Evolutionary conservation across 192 early-diverging fungal species (phyloP).

Genomic region (Coemansia sp.): DNA sequence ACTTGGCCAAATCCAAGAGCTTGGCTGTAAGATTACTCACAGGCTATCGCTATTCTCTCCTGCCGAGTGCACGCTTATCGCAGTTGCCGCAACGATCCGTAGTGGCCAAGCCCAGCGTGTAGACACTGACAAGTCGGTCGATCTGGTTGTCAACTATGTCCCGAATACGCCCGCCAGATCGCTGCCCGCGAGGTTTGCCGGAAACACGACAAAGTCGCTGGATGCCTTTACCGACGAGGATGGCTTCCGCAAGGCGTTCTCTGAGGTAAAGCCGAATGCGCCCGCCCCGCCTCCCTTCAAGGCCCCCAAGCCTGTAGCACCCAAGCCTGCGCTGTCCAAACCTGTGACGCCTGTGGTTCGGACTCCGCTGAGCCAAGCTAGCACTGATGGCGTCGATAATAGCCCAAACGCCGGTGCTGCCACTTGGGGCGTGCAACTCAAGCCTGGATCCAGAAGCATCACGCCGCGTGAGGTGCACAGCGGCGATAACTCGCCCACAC

Average conservation of each 20-base stretch:
- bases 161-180: slow-evolving; percentile 39
- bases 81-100: slow-evolving; percentile 44
- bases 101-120: slow-evolving; percentile 47
- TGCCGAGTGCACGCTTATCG: slow-evolving; percentile 47
- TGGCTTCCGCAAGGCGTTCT: slow-evolving; percentile 49
- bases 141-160: slow-evolving; percentile 46
- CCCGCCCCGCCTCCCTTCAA: slow-evolving; percentile 40
- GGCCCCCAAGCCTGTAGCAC: slow-evolving; percentile 15
- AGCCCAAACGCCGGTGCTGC: slow-evolving; percentile 44
- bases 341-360: not conserved
- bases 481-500: not conserved
- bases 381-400: slow-evolving; percentile 28
- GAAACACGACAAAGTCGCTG: slow-evolving; percentile 25
- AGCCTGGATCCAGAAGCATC: slow-evolving; percentile 16
- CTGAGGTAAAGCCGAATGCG: slow-evolving; percentile 36
- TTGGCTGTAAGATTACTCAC: slow-evolving; percentile 43
- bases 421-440: slow-evolving; percentile 46
- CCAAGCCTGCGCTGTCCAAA: slow-evolving; percentile 9
- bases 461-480: slow-evolving; percentile 1
- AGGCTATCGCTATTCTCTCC: slow-evolving; percentile 41
- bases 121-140: slow-evolving; percentile 32
- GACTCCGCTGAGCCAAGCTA: not conserved
- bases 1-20: slow-evolving; percentile 41
- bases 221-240: slow-evolving; percentile 48
- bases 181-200: slow-evolving; percentile 41